phyloP scores from a whole-genome alignment of 73 alveolate genomes.

The Symbiodinium pilosum region DNA sequence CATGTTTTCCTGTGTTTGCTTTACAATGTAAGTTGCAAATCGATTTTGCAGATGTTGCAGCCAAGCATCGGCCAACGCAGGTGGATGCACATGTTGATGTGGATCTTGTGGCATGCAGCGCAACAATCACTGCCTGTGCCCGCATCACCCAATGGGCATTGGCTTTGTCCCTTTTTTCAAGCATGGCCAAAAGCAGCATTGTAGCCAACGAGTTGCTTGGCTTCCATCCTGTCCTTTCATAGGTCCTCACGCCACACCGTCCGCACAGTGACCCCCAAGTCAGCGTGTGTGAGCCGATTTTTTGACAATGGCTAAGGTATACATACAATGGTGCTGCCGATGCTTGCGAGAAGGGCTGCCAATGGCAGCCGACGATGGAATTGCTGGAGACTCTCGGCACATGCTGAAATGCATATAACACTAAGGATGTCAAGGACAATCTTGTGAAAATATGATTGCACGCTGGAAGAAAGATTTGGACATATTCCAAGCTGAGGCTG shows the following conservation, averaged over 20 bases:
- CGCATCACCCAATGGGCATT: background rate
- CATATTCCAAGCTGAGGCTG: background rate
- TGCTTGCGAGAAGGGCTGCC: background rate
- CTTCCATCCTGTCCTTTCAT: background rate
- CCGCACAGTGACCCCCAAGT: background rate
- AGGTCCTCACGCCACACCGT: background rate
- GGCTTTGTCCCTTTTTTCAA: background rate
- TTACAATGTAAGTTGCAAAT: no score
- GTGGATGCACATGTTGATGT: background rate
- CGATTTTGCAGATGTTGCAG: no score
- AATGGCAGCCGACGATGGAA: background rate
- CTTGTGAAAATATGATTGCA: background rate
- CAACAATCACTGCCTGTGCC: background rate
- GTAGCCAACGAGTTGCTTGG: background rate
- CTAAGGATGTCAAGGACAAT: background rate
- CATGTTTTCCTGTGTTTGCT: no score
- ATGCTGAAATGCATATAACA: background rate
- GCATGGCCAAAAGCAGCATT: background rate
- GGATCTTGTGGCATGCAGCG: background rate
- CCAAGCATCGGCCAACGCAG: background rate
- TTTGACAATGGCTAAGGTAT: background rate
- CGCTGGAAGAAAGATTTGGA: background rate
- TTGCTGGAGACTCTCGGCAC: background rate
- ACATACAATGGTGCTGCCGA: background rate
- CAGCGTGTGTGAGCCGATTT: background rate